These are phyloP conservation scores for Astrocystis sublimbata DNA, from an alignment of 495 filamentous ascomycete genomes.

Conservation along the genomic window DNA sequence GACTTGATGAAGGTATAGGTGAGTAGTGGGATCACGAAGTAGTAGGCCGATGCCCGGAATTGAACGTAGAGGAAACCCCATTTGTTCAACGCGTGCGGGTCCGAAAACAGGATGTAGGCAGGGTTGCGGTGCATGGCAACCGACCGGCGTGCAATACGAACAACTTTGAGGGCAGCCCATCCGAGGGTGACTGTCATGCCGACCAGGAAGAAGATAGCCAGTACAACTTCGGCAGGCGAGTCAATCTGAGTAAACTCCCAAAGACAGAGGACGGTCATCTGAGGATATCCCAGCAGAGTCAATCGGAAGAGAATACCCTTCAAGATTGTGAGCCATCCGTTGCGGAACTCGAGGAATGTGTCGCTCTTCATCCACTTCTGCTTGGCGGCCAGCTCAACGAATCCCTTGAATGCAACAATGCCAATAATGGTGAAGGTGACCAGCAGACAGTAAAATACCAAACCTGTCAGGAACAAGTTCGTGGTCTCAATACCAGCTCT, in stretches of 20 bases:
- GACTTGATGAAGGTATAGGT: constrained; percentile 80
- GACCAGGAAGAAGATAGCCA: constrained; percentile 88
- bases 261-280: constrained; percentile 86
- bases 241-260: constrained; percentile 92
- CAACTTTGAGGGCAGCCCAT: constrained; percentile 89
- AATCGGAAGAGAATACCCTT: constrained; percentile 92
- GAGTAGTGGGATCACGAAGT: constrained; percentile 86
- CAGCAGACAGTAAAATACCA: constrained; percentile 88
- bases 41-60: constrained; percentile 95
- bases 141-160: constrained; percentile 83
- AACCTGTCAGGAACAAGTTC: constrained; percentile 91
- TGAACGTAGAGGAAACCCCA: constrained; percentile 99
- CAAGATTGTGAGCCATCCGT: constrained; percentile 75
- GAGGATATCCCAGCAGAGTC: constrained; percentile 89
- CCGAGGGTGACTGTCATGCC: constrained; percentile 76
- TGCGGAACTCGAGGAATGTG: constrained; percentile 91
- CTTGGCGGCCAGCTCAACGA: constrained; percentile 70
- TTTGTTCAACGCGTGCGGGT: constrained; percentile 89
- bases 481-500: constrained; percentile 80
- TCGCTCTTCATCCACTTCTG: constrained; percentile 79
- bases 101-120: constrained; percentile 95
- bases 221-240: constrained; percentile 81
- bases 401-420: constrained; percentile 76
- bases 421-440: constrained; percentile 67
- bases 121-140: constrained; percentile 93